Evolutionary conservation across 495 filamentous ascomycete species (phyloP).

Genomic region (Neurospora sp.): DNA sequence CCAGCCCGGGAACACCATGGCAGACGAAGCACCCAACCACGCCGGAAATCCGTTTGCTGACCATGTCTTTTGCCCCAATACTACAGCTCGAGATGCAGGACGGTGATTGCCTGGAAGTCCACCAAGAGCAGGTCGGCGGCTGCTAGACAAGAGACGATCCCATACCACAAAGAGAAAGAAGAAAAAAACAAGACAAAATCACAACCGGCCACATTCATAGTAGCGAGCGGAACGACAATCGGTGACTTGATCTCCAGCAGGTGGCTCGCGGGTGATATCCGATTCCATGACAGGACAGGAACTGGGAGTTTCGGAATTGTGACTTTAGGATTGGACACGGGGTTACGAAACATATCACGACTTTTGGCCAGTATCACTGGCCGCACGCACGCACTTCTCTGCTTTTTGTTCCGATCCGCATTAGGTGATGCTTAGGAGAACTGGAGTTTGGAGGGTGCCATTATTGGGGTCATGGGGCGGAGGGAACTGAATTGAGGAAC

Average conservation of each 20-base stretch:
- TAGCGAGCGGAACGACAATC: neutral
- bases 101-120: conserved; percentile 93
- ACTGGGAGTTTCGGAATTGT: neutral
- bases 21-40: neutral
- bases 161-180: neutral
- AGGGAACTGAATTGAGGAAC: neutral
- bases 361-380: neutral
- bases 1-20: neutral
- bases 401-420: neutral
- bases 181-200: neutral
- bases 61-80: neutral
- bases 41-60: conserved; percentile 1
- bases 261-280: neutral
- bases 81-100: conserved; percentile 89
- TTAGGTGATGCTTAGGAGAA: neutral
- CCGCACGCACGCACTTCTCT: neutral
- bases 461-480: neutral
- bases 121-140: conserved; percentile 95
- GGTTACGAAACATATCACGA: neutral
- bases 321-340: neutral
- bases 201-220: neutral
- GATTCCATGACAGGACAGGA: neutral
- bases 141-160: conserved; percentile 14
- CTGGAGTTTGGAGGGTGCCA: neutral
- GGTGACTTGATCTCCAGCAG: neutral